Evolutionary conservation across 1,139 yeast species (phyloP), one percentile per base, ranked within the genome.

Genomic region (Hyphopichia khmerensis): DNA sequence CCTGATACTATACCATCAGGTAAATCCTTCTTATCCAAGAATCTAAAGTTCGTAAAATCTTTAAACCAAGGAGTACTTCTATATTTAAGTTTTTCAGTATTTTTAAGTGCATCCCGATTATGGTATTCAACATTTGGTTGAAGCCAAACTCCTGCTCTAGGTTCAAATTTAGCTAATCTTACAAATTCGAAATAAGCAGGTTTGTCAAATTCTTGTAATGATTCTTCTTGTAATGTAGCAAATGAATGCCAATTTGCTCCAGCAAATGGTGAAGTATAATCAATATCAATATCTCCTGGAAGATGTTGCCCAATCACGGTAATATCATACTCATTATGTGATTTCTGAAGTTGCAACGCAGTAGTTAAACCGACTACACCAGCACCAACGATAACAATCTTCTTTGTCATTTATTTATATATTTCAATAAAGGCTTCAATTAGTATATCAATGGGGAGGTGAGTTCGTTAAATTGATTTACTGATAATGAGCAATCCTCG

Each of bases 181-280:
- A 63, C 48, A 33, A 79, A 67, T 47, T 62, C 65, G 14, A 47
- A 47, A 49, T 79, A 80, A 0, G 73, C 75, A 7, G 64, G 56
- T 15, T 52, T 52, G 49, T 79, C 85, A 33, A 56, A 50, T 6
- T 56, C 49, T 48, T 73, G 76, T 38, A 67, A 57, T 14, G 41
- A 49, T 1, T 39, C 43, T 33, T 74, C 75, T 4, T 63, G 64
- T 1, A 50, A 44, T 1, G 46, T 44, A 1, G 78, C 78, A 57
- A 74, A 72, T 4, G 78, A 70, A 36, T 65, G 68, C 79, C 80
- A 71, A 48, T 68, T 66, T 36, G 75, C 77, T 0, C 77, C 77
- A 3, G 77, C 76, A 50, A 57, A 66, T 1, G 76, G 76, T 1
- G 75, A 68, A 3, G 72, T 60, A 50, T 65, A 71, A 1, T 60